These are phyloP conservation scores for Arachis stenosperma DNA, from an alignment of 306 rosid genomes.

Conservation along the genomic window DNA sequence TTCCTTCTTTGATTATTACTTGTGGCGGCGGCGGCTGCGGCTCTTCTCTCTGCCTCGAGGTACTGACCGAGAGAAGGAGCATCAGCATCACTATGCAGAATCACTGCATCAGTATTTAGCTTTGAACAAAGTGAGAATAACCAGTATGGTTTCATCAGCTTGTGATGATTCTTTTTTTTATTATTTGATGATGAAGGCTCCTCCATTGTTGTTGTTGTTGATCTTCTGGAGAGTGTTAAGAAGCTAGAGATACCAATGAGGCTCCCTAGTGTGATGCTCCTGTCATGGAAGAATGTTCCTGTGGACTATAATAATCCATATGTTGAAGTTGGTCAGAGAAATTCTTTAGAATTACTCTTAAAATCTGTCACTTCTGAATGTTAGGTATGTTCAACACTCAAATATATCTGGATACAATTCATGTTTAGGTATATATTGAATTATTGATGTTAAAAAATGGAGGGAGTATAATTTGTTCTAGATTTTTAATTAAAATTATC, in stretches of 20 bases:
- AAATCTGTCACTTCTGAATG: too few relatives aligned
- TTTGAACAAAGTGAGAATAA: constrained; percentile 64
- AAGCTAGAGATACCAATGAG: constrained; percentile 60
- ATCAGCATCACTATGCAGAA: not conserved
- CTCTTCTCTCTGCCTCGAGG: constrained; percentile 71
- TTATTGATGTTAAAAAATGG: too few relatives aligned
- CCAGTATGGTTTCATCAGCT: constrained; percentile 57
- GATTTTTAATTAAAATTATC: too few relatives aligned
- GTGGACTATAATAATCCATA: constrained; percentile 50
- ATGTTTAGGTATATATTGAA: too few relatives aligned
- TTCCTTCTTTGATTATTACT: constrained; percentile 37
- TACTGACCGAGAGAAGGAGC: constrained; percentile 71
- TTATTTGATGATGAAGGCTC: constrained; percentile 41
- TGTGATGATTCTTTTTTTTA: constrained; percentile 43
- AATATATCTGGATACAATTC: too few relatives aligned
- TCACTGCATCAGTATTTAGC: constrained; percentile 62
- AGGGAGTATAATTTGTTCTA: too few relatives aligned
- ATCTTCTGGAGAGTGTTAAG: constrained; percentile 62
- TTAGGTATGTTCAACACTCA: too few relatives aligned
- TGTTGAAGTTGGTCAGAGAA: not conserved
- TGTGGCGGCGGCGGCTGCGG: not conserved
- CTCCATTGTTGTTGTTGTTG: constrained; percentile 49
- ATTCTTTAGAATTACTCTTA: too few relatives aligned
- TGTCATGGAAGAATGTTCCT: constrained; percentile 62
- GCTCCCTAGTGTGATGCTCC: constrained; percentile 69